These are phyloP conservation scores for Sclerotinia spermophila DNA, from an alignment of 2,329 filamentous ascomycete species.

Conservation along the genomic window DNA sequence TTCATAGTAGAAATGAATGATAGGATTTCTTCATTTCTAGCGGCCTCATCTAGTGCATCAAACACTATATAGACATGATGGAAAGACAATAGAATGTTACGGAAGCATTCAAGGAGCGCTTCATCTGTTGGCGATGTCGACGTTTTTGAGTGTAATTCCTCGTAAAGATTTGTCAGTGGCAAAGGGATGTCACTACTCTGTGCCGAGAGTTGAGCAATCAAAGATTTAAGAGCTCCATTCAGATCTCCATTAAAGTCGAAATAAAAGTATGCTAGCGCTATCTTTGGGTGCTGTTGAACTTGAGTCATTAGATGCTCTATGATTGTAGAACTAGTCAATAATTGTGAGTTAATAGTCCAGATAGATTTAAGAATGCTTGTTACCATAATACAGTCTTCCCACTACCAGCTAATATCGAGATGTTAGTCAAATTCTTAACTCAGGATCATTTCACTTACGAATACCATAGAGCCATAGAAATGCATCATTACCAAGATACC, in stretches of 20 bases:
- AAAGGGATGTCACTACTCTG: constrained; percentile 28
- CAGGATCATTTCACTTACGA: constrained; percentile 19
- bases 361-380: constrained; percentile 3
- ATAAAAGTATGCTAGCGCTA: constrained; percentile 41
- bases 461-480: constrained; percentile 42
- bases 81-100: constrained; percentile 30
- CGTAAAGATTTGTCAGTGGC: constrained; percentile 23
- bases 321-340: constrained; percentile 31
- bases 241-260: constrained; percentile 41
- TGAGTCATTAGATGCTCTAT: constrained; percentile 35
- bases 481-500: constrained; percentile 33
- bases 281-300: constrained; percentile 23
- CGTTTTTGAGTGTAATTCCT: constrained; percentile 2
- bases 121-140: constrained; percentile 18
- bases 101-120: constrained; percentile 19
- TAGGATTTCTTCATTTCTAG: constrained; percentile 31
- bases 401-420: constrained; percentile 37
- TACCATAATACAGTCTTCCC: constrained; percentile 42
- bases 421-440: background rate
- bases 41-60: constrained; percentile 41
- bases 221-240: constrained; percentile 36
- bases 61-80: constrained; percentile 38
- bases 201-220: constrained; percentile 38
- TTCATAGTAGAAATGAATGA: constrained; percentile 30
- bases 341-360: background rate